A percentile compares a stretch with the other conserved stretches of the same genome.
phyloP scores from a whole-genome alignment of 306 rosid species.

The Begonia loranthoides region DNA sequence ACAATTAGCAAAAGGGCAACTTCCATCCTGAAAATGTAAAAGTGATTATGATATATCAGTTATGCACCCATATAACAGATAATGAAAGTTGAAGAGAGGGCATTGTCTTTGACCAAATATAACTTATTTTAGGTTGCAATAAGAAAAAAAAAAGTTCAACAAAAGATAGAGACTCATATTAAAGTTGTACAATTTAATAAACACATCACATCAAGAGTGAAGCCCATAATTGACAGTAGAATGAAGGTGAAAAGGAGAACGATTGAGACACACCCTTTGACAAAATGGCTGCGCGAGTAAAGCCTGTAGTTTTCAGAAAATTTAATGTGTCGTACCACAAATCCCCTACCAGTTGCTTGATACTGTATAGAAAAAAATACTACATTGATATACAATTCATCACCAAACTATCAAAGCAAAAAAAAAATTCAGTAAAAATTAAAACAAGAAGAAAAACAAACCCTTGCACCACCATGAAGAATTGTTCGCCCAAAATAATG shows the following conservation, averaged over 20 bases:
- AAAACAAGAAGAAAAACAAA: slow-evolving; percentile 15
- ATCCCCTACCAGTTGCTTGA: slow-evolving; percentile 95
- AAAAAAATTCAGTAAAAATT: too few species aligned
- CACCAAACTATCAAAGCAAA: too few species aligned
- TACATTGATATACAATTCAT: slow-evolving; percentile 2
- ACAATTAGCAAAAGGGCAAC: slow-evolving; percentile 73
- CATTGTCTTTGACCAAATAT: background rate
- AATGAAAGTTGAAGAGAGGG: background rate
- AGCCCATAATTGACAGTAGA: too few species aligned
- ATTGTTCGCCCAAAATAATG: slow-evolving; percentile 96
- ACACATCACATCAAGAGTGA: too few species aligned
- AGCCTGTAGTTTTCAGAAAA: slow-evolving; percentile 91
- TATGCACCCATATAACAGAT: background rate
- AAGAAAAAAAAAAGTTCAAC: too few species aligned
- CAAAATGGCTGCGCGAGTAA: slow-evolving; percentile 96
- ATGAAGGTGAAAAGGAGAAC: slow-evolving; percentile 5
- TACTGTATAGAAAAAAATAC: slow-evolving; percentile 39
- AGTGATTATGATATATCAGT: background rate
- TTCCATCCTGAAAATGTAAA: slow-evolving; percentile 57
- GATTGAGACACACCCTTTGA: slow-evolving; percentile 54
- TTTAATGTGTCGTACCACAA: slow-evolving; percentile 87
- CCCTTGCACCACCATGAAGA: slow-evolving; percentile 99
- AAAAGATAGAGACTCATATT: too few species aligned
- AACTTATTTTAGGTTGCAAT: too few species aligned
- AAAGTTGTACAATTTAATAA: too few species aligned